Evolutionary conservation across 2,329 filamentous ascomycete genomes (phyloP).

Genomic region (Diplodia intermedia): DNA sequence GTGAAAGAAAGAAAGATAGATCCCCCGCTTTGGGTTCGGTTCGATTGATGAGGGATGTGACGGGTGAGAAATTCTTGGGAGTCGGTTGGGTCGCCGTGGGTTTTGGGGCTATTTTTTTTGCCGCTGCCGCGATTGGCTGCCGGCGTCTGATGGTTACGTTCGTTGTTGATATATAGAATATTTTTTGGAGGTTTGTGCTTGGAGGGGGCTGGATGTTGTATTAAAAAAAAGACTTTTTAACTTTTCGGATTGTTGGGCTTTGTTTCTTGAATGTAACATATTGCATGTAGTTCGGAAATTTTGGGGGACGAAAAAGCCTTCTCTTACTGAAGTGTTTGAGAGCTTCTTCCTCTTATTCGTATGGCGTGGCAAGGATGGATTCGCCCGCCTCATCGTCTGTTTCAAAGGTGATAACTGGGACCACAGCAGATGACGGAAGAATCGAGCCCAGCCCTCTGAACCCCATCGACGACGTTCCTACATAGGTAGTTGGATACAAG

Average conservation of each 20-base stretch:
- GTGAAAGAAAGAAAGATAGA: slow-evolving; percentile 55
- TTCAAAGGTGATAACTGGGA: too few relatives aligned
- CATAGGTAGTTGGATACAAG: too few relatives aligned
- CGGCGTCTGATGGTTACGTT: not conserved
- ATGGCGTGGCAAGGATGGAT: too few relatives aligned
- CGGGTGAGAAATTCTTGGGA: not conserved
- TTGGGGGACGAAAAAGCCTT: not conserved
- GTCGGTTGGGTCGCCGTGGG: not conserved
- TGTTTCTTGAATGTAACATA: not conserved
- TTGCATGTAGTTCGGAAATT: not conserved
- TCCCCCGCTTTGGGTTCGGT: too few relatives aligned
- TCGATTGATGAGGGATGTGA: not conserved
- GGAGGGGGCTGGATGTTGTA: not conserved
- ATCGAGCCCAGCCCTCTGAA: too few relatives aligned
- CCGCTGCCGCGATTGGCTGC: too few relatives aligned
- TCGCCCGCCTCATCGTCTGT: too few relatives aligned
- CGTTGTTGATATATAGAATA: not conserved
- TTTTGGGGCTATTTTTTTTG: too few relatives aligned
- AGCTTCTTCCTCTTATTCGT: too few relatives aligned
- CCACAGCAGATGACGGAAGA: too few relatives aligned
- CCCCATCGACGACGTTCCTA: too few relatives aligned
- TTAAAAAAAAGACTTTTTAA: not conserved
- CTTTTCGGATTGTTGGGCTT: not conserved
- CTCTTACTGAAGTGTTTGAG: too few relatives aligned
- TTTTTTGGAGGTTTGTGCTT: not conserved